A percentile compares a stretch with the other conserved stretches of the same genome.
Evolutionary conservation across 1,139 yeast species (phyloP).

Genomic region (Hansenula anomala): DNA sequence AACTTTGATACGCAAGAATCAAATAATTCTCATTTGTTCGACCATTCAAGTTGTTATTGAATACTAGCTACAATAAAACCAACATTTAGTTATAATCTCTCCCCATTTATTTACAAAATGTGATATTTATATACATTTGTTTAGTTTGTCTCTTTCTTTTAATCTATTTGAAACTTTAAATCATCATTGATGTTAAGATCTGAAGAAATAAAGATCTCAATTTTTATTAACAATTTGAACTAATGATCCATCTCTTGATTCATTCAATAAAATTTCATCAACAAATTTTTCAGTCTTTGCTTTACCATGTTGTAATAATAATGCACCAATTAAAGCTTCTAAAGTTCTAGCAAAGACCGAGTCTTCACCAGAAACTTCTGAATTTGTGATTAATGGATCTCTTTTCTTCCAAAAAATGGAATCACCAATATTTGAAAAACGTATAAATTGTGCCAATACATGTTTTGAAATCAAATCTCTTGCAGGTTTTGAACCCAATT

Average conservation of each 20-base stretch:
- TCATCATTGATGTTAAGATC: too few relatives aligned
- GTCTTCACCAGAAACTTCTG: slow-evolving; percentile 46
- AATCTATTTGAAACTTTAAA: too few relatives aligned
- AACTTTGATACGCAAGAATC: too few relatives aligned
- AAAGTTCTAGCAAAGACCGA: slow-evolving; percentile 65
- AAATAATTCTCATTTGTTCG: too few relatives aligned
- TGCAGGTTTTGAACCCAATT: slow-evolving; percentile 52
- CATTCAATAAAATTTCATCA: slow-evolving; percentile 36
- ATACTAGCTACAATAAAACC: too few relatives aligned
- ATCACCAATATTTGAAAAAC: slow-evolving; percentile 40
- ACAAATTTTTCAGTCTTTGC: slow-evolving; percentile 51
- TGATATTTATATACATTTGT: too few relatives aligned
- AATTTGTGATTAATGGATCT: slow-evolving; percentile 48
- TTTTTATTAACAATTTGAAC: slow-evolving; percentile 9
- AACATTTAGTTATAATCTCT: too few relatives aligned
- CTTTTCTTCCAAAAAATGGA: slow-evolving; percentile 72
- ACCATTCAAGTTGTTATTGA: too few relatives aligned
- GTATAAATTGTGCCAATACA: slow-evolving; percentile 50
- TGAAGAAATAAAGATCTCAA: too few relatives aligned
- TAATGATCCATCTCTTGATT: slow-evolving; percentile 12
- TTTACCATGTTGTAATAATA: slow-evolving; percentile 66
- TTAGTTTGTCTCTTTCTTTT: too few relatives aligned
- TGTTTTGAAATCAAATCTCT: slow-evolving; percentile 46
- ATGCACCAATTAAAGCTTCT: slow-evolving; percentile 78
- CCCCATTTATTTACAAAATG: too few relatives aligned